Conservation (phyloP, 495 filamentous ascomycete genomes). For the Neurospora sp. region DNA sequence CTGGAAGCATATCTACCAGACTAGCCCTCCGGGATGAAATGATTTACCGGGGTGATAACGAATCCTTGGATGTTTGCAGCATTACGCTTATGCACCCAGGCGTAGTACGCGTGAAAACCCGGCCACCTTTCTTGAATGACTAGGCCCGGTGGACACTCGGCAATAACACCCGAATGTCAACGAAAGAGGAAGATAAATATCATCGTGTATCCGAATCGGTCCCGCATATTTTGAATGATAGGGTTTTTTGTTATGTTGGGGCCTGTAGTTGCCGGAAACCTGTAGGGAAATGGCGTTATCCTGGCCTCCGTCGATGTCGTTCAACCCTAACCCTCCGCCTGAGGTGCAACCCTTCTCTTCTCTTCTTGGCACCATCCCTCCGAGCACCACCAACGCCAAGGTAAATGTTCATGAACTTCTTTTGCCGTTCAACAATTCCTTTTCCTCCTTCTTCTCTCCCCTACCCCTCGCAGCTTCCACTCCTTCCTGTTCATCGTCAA, state of each 20-base stretch:
- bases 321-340: neutral
- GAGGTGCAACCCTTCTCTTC: neutral
- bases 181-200: neutral
- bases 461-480: neutral
- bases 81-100: neutral
- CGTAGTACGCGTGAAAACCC: neutral
- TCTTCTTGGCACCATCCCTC: neutral
- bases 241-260: neutral
- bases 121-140: neutral
- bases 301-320: neutral
- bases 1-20: neutral
- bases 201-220: neutral
- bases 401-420: neutral
- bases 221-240: neutral
- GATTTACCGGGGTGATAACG: neutral
- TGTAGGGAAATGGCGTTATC: neutral
- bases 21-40: neutral
- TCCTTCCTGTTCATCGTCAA: neutral
- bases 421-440: neutral
- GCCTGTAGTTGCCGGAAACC: neutral
- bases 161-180: neutral
- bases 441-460: neutral
- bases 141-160: neutral
- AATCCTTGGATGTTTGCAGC: neutral
- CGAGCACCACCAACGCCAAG: neutral